These are phyloP conservation scores for Penicillium silybi DNA, from an alignment of 495 filamentous ascomycete genomes.

Conservation along the genomic window DNA sequence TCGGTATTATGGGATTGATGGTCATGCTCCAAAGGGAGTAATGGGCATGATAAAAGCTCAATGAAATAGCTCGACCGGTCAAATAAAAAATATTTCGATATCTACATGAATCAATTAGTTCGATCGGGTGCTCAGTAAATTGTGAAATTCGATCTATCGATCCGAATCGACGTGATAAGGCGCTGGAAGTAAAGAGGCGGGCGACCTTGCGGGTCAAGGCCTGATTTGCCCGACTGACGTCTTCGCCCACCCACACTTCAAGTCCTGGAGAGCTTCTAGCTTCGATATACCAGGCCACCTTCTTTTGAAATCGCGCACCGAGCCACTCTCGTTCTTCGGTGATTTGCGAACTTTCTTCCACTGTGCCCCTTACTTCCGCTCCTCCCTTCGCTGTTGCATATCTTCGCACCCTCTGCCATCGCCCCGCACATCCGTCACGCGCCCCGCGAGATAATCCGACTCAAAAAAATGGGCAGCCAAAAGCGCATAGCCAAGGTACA, in stretches of 20 bases:
- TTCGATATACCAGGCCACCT: conserved; percentile 10
- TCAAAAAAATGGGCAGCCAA: conserved; percentile 44
- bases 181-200: neutral
- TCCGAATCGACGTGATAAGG: neutral
- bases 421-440: conserved; percentile 15
- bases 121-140: neutral
- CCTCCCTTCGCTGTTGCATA: conserved; percentile 1
- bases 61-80: neutral
- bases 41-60: conserved; percentile 2
- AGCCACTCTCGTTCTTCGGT: neutral
- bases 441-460: conserved; percentile 8
- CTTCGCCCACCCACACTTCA: conserved; percentile 20
- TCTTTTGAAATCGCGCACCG: neutral
- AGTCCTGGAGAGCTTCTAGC: conserved; percentile 12
- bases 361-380: conserved; percentile 33
- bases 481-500: conserved; percentile 62
- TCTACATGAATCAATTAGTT: neutral
- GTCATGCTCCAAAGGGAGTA: conserved; percentile 90
- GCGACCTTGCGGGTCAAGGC: neutral
- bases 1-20: conserved; percentile 92
- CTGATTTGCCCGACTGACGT: conserved; percentile 21
- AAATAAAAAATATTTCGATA: neutral
- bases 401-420: conserved; percentile 4
- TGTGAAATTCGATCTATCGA: neutral
- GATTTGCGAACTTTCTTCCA: conserved; percentile 10